Percentiles rank a stretch among this genome's conserved stretches.
Evolutionary conservation across 306 rosid species (phyloP).

Genomic region (Quercus robur): DNA sequence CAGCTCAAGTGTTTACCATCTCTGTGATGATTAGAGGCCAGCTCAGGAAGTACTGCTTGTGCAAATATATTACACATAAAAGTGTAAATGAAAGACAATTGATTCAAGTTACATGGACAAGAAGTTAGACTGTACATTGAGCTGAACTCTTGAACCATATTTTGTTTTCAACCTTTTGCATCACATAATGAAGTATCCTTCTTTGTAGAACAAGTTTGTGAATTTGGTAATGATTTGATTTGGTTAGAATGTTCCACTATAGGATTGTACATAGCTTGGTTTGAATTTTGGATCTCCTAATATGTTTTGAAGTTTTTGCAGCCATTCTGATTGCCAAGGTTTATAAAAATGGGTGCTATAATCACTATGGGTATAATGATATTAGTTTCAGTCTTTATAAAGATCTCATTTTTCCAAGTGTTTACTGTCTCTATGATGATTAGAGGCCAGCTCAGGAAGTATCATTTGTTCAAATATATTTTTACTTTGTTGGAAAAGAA

Average conservation of each 20-base stretch:
- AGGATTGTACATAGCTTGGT: too few relatives aligned
- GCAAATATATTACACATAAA: not conserved
- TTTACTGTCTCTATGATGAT: not conserved
- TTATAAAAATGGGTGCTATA: too few relatives aligned
- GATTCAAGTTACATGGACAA: not conserved
- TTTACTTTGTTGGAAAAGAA: too few relatives aligned
- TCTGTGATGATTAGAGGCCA: conserved; percentile 9
- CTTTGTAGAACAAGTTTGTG: not conserved
- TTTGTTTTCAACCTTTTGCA: not conserved
- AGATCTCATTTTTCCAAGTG: conserved; percentile 5
- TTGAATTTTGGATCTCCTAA: too few relatives aligned
- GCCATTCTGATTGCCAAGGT: too few relatives aligned
- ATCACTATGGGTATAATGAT: too few relatives aligned
- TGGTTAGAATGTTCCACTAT: too few relatives aligned
- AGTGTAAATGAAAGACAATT: too few relatives aligned
- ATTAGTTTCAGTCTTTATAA: not conserved
- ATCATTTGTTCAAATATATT: not conserved
- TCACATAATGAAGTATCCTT: not conserved
- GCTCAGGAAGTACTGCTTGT: not conserved
- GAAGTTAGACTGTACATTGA: not conserved
- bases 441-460: not conserved
- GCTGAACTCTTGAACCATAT: not conserved
- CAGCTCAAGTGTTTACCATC: not conserved
- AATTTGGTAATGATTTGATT: not conserved
- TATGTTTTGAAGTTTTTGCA: too few relatives aligned